Evolutionary conservation across 2,329 filamentous ascomycete species (phyloP).

Genomic region (Botrytis galanthina): DNA sequence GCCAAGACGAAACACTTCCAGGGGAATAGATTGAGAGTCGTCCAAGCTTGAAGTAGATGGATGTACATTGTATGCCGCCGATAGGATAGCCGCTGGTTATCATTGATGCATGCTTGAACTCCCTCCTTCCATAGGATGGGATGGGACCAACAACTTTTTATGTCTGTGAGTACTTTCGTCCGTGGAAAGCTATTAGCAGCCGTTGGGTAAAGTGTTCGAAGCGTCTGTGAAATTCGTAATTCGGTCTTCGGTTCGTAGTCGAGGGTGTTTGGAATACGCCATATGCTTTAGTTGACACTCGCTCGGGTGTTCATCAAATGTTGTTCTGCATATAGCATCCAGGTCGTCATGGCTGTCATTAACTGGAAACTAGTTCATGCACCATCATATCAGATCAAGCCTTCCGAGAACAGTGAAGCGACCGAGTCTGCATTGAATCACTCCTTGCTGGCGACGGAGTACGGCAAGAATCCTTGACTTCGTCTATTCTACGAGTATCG

Average conservation of each 20-base stretch:
- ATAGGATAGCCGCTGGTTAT: neutral
- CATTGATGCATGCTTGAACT: neutral
- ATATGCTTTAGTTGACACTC: neutral
- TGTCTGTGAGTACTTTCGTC: neutral
- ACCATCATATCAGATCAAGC: neutral
- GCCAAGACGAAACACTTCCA: constrained; percentile 4
- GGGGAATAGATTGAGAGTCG: neutral
- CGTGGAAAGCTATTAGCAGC: neutral
- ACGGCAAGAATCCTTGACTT: neutral
- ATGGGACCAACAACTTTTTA: neutral
- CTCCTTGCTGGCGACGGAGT: neutral
- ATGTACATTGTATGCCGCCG: too few species aligned
- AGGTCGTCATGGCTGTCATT: neutral
- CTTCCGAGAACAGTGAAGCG: neutral
- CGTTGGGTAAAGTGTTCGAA: neutral
- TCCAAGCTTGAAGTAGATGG: neutral
- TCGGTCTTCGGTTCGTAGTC: neutral
- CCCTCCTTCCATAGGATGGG: too few species aligned
- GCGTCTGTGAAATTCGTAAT: neutral
- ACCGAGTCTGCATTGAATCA: neutral
- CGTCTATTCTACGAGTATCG: neutral
- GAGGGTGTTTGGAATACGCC: neutral
- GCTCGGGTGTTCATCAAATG: constrained; percentile 2
- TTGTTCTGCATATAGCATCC: neutral
- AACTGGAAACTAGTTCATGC: neutral